A percentile compares a stretch with the other conserved stretches of the same genome.
Conservation (phyloP, 306 rosid genomes). For the Mimosa bimucronata region DNA sequence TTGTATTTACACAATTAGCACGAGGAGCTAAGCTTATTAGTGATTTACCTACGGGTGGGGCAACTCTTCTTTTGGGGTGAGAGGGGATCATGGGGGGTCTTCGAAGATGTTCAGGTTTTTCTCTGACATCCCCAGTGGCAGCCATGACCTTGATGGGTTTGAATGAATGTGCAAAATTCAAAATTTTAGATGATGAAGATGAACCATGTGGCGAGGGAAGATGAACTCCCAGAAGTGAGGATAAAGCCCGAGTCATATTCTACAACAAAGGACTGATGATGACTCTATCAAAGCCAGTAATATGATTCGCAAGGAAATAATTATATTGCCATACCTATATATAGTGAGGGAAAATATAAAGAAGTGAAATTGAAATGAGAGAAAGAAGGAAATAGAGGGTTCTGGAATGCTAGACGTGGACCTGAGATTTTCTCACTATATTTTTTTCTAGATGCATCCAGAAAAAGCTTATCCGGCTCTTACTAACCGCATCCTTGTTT, state of each 20-base stretch:
- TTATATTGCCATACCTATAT: not conserved
- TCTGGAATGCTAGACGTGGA: slow-evolving; percentile 37
- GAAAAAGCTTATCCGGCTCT: slow-evolving; percentile 5
- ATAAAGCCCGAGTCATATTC: slow-evolving; percentile 44
- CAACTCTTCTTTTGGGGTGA: slow-evolving; percentile 47
- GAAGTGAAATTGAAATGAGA: not conserved
- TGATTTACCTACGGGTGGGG: slow-evolving; percentile 58
- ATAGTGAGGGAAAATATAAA: not conserved
- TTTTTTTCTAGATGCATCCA: slow-evolving; percentile 38
- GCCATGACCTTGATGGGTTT: slow-evolving; percentile 52
- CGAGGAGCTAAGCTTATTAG: not conserved
- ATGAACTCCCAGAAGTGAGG: slow-evolving; percentile 31
- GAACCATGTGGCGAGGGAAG: not conserved
- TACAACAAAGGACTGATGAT: not conserved
- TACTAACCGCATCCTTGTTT: no score
- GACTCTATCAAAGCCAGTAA: not conserved
- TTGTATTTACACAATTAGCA: not conserved
- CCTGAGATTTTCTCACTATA: not conserved
- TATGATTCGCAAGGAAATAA: not conserved
- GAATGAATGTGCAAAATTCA: not conserved
- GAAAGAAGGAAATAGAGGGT: slow-evolving; percentile 1
- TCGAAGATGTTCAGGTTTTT: slow-evolving; percentile 57
- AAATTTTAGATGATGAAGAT: not conserved
- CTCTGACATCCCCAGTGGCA: slow-evolving; percentile 49
- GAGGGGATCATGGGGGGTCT: slow-evolving; percentile 38